Percentiles rank a stretch among this genome's conserved stretches.
These are phyloP conservation scores for Uronychia setigera DNA, from an alignment of 73 alveolate genomes.

Conservation along the genomic window DNA sequence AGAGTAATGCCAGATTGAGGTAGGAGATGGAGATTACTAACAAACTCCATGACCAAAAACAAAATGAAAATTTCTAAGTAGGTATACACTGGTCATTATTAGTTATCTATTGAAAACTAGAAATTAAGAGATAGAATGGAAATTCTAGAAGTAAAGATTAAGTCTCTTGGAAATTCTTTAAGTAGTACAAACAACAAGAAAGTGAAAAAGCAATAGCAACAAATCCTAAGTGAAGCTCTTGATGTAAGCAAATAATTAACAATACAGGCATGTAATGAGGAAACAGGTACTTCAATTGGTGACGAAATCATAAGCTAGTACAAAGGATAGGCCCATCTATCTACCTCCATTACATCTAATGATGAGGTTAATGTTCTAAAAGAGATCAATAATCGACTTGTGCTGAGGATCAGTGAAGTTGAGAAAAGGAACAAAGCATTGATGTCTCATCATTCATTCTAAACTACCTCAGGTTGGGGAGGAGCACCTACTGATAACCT, in stretches of 20 bases:
- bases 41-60: conserved; percentile 12
- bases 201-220: neutral
- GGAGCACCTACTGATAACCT: too few relatives aligned
- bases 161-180: too few relatives aligned
- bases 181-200: neutral
- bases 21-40: conserved; percentile 1
- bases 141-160: conserved; percentile 21
- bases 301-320: neutral
- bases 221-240: neutral
- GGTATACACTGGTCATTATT: conserved; percentile 18
- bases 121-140: conserved; percentile 42
- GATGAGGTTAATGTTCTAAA: neutral
- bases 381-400: neutral
- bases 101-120: conserved; percentile 27
- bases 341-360: too few relatives aligned
- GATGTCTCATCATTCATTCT: neutral
- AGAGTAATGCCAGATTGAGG: conserved; percentile 44
- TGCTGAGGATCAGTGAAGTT: neutral
- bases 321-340: neutral
- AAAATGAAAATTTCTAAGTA: neutral
- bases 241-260: neutral
- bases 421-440: neutral
- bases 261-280: neutral
- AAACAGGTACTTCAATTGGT: neutral
- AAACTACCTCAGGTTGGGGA: too few relatives aligned